Conservation (phyloP, 2,329 filamentous ascomycete species). For the Colletotrichum euphorbiae region DNA sequence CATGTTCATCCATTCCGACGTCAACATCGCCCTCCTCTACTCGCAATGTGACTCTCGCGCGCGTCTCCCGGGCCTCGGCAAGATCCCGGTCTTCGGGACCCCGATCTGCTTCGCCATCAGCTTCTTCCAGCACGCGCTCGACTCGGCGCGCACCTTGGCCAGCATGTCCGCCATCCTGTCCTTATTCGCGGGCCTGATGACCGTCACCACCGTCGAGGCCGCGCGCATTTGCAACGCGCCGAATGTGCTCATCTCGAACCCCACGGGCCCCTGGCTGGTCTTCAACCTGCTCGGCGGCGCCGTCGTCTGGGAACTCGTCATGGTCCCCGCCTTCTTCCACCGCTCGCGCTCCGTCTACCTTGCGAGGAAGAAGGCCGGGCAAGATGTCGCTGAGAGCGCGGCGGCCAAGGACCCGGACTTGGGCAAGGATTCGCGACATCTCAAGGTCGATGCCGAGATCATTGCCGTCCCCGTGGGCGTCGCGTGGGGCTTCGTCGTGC, state of each 20-base stretch:
- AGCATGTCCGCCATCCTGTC: conserved; percentile 57
- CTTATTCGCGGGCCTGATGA: conserved; percentile 60
- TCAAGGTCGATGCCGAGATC: conserved; percentile 61
- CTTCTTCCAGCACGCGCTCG: conserved; percentile 60
- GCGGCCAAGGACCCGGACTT: conserved; percentile 46
- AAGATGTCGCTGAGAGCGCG: conserved; percentile 41
- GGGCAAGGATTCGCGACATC: conserved; percentile 50
- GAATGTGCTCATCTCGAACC: conserved; percentile 51
- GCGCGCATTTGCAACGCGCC: conserved; percentile 56
- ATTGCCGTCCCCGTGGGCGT: conserved; percentile 66
- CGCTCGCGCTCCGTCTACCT: conserved; percentile 52
- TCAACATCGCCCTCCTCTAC: conserved; percentile 64
- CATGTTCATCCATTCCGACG: conserved; percentile 60
- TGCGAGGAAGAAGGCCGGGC: conserved; percentile 41
- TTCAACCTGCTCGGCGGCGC: conserved; percentile 63
- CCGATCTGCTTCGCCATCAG: conserved; percentile 62
- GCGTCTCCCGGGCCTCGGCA: conserved; percentile 57
- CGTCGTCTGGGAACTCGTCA: conserved; percentile 63
- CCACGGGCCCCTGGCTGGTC: conserved; percentile 58
- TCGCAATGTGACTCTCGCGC: conserved; percentile 64
- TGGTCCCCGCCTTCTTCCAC: conserved; percentile 62
- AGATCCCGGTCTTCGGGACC: conserved; percentile 58
- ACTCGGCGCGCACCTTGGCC: conserved; percentile 54
- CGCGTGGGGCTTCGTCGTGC: conserved; percentile 59
- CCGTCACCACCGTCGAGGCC: conserved; percentile 62